Base-by-base conservation (phyloP, 345 rosid genomes). In the Balakata baccata region DNA sequence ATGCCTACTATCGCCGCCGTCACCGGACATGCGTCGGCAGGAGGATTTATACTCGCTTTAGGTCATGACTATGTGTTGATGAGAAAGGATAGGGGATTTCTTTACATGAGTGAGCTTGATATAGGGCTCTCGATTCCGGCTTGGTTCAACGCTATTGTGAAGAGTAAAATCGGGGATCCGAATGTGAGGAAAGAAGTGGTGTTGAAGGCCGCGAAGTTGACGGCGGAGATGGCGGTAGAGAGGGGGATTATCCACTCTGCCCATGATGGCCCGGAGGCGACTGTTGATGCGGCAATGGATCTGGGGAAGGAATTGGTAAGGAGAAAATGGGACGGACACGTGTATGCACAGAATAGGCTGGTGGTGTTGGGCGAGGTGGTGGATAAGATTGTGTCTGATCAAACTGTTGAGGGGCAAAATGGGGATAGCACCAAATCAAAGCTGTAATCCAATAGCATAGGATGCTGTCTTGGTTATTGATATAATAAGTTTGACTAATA, bases 1-100 rank as follows among this genome's bases (percentile, higher is more conserved):
- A 72, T 77, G 81, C 77, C 77, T 1, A 77, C 81, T 0, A 72
- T 77, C 17, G 76, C 76, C 34, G 76, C 76, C 47, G 69, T 77
- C 11, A 72, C 68, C 18, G 81, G 81, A 18, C 81, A 77, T 69
- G 69, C 73, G 18, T 37, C 81, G 1, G 77, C 77, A 12, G 81
- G 7, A 0, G 80, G 81, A 3, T 11, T 77, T 34, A 61, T 77
- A 20, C 29, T 72, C 0, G 81, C 81, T 7, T 3, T 77, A 25
- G 3, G 47, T 22, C 81, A 77, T 11, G 80, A 77, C 52, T 66
- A 72, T 25, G 41, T 77, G 63, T 12, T 72, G 11, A 77, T 72
- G 81, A 66, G 77, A 18, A 72, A 29, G 62, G 81, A 77, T 29
- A 34, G 76, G 9, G 73, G 81, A 9, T 72, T 77, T n/a, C 22